Conservation (phyloP, 192 early-diverging fungal genomes). For the Backusella psychrophila region DNA sequence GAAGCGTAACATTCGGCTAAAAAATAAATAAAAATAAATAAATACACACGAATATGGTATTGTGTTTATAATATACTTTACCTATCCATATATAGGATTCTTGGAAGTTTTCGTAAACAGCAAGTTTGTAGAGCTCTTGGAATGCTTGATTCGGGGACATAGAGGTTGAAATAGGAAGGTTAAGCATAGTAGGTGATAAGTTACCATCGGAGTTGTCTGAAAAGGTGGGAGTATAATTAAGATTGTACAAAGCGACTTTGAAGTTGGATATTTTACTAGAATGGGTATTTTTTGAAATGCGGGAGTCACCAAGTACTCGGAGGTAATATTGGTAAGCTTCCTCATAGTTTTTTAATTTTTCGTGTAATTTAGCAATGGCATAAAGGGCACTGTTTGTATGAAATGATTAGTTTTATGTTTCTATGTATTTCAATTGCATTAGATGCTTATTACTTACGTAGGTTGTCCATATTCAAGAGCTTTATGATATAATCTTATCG, state of each 20-base stretch:
- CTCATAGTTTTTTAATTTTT: slow-evolving; percentile 25
- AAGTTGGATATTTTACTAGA: slow-evolving; percentile 20
- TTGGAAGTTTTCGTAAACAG: slow-evolving; percentile 15
- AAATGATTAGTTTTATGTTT: background rate
- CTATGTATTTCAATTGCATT: background rate
- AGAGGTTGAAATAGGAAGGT: background rate
- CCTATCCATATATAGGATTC: slow-evolving; percentile 32
- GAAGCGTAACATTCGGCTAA: slow-evolving; percentile 33
- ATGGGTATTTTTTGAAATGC: slow-evolving; percentile 3
- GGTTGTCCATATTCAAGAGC: slow-evolving; percentile 27
- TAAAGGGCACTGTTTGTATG: slow-evolving; percentile 21
- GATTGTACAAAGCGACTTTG: slow-evolving; percentile 33
- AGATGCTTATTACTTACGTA: slow-evolving; percentile 15
- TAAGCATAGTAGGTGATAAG: background rate
- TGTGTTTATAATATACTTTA: slow-evolving; percentile 9
- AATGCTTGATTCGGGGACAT: slow-evolving; percentile 22
- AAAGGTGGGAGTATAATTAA: background rate
- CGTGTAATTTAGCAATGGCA: slow-evolving; percentile 31
- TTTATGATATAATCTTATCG: slow-evolving; percentile 27
- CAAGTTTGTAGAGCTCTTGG: slow-evolving; percentile 19
- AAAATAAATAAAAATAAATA: background rate
- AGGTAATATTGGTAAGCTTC: slow-evolving; percentile 27
- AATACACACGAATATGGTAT: background rate
- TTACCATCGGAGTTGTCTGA: background rate
- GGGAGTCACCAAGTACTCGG: slow-evolving; percentile 16